Evolutionary conservation across 163 green algal genomes (phyloP).

Genomic region (Coccomyxa subellipsoidea): DNA sequence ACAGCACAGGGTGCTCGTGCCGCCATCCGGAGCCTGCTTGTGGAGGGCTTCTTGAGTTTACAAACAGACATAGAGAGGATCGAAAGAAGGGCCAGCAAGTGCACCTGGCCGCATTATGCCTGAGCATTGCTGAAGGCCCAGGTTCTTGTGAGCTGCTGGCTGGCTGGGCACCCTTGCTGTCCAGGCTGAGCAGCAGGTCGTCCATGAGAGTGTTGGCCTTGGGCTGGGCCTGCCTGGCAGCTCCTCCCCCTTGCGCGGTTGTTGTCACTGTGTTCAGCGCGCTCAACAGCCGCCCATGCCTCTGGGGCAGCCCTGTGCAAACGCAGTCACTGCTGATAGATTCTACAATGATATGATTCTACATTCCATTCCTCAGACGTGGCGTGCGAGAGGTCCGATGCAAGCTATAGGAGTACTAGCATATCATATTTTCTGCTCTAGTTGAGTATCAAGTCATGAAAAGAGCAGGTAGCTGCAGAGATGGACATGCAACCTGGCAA

Average conservation of each 20-base stretch:
- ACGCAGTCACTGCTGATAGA: neutral
- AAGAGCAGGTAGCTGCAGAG: neutral
- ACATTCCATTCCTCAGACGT: too few species aligned
- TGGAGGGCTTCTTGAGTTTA: too few species aligned
- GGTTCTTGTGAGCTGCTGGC: neutral
- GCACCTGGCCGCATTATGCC: neutral
- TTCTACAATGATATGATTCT: too few species aligned
- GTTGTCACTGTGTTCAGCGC: neutral
- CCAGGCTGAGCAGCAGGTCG: constrained; percentile 4
- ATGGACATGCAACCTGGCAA: neutral
- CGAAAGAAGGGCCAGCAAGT: neutral
- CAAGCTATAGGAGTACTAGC: too few species aligned
- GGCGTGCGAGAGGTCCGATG: too few species aligned
- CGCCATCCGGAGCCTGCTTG: too few species aligned
- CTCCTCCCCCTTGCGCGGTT: neutral
- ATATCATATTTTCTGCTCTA: too few species aligned
- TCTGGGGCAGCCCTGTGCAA: neutral
- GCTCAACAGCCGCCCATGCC: neutral
- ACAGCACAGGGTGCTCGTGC: neutral
- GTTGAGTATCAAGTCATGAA: too few species aligned
- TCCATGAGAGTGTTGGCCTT: neutral
- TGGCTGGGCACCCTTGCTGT: constrained; percentile 14
- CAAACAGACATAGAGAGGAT: too few species aligned
- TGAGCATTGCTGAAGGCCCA: neutral
- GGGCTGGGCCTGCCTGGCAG: neutral